phyloP scores from a whole-genome alignment of 306 rosid species.

The Lathyrus sativus region DNA sequence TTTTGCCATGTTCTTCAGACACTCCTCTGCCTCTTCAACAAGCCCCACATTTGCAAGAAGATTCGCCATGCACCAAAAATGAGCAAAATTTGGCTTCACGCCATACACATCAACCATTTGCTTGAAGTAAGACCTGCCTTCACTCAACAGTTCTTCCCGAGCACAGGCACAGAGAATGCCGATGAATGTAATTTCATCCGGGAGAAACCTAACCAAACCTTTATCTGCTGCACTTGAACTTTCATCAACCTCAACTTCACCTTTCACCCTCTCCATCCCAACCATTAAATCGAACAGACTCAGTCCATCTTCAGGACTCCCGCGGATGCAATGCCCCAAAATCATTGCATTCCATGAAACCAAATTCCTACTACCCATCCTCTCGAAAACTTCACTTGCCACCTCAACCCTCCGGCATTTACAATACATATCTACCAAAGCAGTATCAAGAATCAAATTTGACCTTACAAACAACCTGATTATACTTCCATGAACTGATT shows the following conservation, averaged over 20 bases:
- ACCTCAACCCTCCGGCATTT: conserved; percentile 56
- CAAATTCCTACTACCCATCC: conserved; percentile 52
- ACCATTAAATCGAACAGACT: conserved; percentile 51
- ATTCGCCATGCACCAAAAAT: conserved; percentile 80
- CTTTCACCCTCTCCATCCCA: conserved; percentile 34
- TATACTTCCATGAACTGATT: conserved; percentile 68
- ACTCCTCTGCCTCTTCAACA: conserved; percentile 55
- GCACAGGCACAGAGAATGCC: conserved; percentile 81
- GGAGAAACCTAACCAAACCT: conserved; percentile 39
- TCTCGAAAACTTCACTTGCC: conserved; percentile 50
- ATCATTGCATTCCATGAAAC: conserved; percentile 73
- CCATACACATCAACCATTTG: conserved; percentile 53
- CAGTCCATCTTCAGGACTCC: conserved; percentile 67
- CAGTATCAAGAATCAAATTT: conserved; percentile 52
- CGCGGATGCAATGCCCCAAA: conserved; percentile 72
- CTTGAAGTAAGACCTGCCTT: conserved; percentile 57
- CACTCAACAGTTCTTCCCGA: conserved; percentile 53
- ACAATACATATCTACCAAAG: conserved; percentile 73
- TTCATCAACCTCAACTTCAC: conserved; percentile 30
- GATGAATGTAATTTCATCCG: conserved; percentile 68
- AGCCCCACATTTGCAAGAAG: conserved; percentile 54
- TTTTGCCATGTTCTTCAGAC: conserved; percentile 47
- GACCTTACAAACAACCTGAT: conserved; percentile 41
- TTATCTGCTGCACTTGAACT: conserved; percentile 23
- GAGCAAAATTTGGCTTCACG: conserved; percentile 71